Base-by-base conservation (phyloP, 495 filamentous ascomycete species). In the Darksidea phi region DNA sequence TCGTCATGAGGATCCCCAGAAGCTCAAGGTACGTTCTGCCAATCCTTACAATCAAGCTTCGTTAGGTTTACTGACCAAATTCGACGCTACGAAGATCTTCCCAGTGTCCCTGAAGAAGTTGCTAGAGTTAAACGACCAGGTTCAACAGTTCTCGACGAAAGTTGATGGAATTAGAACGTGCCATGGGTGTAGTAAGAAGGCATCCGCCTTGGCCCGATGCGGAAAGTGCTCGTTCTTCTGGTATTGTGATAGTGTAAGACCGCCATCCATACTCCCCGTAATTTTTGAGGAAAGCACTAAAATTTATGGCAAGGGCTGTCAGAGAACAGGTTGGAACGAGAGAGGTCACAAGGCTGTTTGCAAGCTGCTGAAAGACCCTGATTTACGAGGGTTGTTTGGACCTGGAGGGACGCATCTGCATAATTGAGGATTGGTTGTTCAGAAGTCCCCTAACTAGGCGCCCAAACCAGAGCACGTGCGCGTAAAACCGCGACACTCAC, bases 261-360 rank as follows among this genome's bases (percentile, higher is more conserved):
- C 8, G n/a, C 43, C n/a, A 47, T 49, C 48, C 21, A 52, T 54
- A 38, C 24, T 55, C 53, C 28, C 67, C 63, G 46, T 51, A 55
- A 42, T 62, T 56, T n/a, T 62, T 46, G 21, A 41, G n/a, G 42
- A 48, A 45, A 57, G 58, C 63, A 51, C 56, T 54, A 57, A 71
- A 50, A 48, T 60, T 49, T 68, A 50, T 66, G 63, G 65, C 64
- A 54, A 69, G 66, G 52, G 43, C 47, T 70, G 70, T 66, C 71
- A 75, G 49, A 46, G 36, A 59, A 57, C 62, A 64, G 71, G 70
- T 50, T 75, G 68, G 73, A 72, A 69, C 38, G 67, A 74, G 61
- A 73, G 69, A 64, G 70, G 67, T 23, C 71, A 75, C 53, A 74
- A 74, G 61, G 55, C 66, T 34, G 54, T 70, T 66, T 75, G 71